Conservation (phyloP, 257 asterid genomes). For the Voacanga thouarsii region DNA sequence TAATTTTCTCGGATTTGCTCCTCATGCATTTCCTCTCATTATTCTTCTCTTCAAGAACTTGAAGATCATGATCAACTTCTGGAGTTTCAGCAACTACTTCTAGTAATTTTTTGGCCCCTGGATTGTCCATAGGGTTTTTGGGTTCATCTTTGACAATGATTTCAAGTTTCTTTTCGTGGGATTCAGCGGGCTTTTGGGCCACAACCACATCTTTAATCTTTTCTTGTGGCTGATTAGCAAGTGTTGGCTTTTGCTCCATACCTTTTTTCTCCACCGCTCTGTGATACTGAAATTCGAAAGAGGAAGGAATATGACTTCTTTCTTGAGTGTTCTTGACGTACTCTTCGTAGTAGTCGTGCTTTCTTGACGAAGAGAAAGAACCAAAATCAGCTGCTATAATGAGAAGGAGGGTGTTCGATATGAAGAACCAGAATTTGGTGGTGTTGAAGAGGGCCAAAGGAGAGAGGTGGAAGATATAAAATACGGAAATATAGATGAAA, state of each 20-base stretch:
- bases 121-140: not conserved
- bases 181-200: not conserved
- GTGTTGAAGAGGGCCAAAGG: conserved; percentile 44
- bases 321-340: conserved; percentile 19
- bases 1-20: conserved; percentile 34
- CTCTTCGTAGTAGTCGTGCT: conserved; percentile 24
- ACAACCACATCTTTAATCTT: conserved; percentile 27
- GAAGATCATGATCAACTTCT: not conserved
- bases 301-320: conserved; percentile 6
- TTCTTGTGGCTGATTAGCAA: conserved; percentile 26
- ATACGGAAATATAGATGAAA: conserved; percentile 40
- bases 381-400: conserved; percentile 55
- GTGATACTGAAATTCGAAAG: conserved; percentile 4
- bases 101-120: not conserved
- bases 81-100: not conserved
- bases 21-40: conserved; percentile 23
- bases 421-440: conserved; percentile 66
- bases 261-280: not conserved
- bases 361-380: conserved; percentile 35
- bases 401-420: conserved; percentile 60
- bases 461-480: conserved; percentile 52
- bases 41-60: conserved; percentile 6
- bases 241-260: not conserved
- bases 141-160: not conserved
- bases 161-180: conserved; percentile 4